Evolutionary conservation across 2,329 filamentous ascomycete genomes (phyloP).

Genomic region (Onygenales sp.): DNA sequence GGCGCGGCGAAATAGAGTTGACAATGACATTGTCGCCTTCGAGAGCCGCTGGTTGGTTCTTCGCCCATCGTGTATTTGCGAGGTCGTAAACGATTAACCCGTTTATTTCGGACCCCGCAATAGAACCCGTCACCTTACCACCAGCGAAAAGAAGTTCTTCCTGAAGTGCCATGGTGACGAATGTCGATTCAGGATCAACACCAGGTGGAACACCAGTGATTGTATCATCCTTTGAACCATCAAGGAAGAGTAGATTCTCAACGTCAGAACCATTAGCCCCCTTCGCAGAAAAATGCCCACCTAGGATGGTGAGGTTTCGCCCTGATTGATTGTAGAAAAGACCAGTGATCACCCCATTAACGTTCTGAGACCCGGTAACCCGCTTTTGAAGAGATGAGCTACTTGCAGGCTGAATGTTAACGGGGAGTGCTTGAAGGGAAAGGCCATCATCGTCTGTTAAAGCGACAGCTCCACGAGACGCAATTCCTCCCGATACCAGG

Average conservation of each 20-base stretch:
- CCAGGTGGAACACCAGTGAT: slow-evolving; percentile 56
- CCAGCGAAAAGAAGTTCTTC: slow-evolving; percentile 69
- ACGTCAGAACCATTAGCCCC: slow-evolving; percentile 60
- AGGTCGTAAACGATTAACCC: slow-evolving; percentile 79
- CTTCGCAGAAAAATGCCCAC: slow-evolving; percentile 71
- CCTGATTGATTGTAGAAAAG: slow-evolving; percentile 11
- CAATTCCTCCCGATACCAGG: slow-evolving; percentile 64
- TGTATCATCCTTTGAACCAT: slow-evolving; percentile 57
- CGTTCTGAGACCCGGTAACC: slow-evolving; percentile 22
- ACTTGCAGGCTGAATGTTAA: slow-evolving; percentile 39
- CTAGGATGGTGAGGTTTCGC: slow-evolving; percentile 73
- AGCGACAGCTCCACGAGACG: slow-evolving; percentile 62
- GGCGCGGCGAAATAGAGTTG: slow-evolving; percentile 64
- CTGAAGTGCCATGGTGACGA: slow-evolving; percentile 60
- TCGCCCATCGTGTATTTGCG: slow-evolving; percentile 48
- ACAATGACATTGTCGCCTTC: slow-evolving; percentile 62
- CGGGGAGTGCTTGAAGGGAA: slow-evolving; percentile 29
- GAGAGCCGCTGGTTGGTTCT: slow-evolving; percentile 65
- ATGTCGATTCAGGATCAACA: slow-evolving; percentile 62
- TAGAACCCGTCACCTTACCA: slow-evolving; percentile 63
- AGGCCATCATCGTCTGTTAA: slow-evolving; percentile 38
- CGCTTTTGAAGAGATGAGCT: slow-evolving; percentile 15
- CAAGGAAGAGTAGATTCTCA: slow-evolving; percentile 73
- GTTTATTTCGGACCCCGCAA: slow-evolving; percentile 53
- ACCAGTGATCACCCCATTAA: slow-evolving; percentile 23